Evolutionary conservation across 306 rosid genomes (phyloP), one percentile per base, ranked within the genome.

Genomic region (Malus sylvestris): DNA sequence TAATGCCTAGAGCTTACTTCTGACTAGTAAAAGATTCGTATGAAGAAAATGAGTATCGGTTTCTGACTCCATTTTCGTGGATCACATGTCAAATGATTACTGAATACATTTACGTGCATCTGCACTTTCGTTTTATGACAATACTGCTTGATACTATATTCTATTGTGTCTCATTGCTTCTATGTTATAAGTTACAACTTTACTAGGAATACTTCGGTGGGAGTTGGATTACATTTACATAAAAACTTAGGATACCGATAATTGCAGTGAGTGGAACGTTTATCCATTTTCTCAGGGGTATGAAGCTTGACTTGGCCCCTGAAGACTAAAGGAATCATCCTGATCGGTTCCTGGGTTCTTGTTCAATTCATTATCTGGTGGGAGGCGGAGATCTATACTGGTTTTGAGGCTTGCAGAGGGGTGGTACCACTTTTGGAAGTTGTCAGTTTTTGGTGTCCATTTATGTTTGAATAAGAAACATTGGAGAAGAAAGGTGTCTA

Each of bases 221-320:
- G 32, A 6, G 1, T n/a, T 5, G 51, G 67, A 2, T 15, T 44
- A 3, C 52, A 4, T 55, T 25, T 57, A 10, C n/a, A 6, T 35
- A 8, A 32, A 32, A 40, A 42, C n/a, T 44, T 58, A 60, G 64
- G 10, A 45, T 1, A 25, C 49, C 10, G 1, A 8, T 60, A 11
- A 62, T 25, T 25, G 58, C 29, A 38, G 55, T 77, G 32, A 46
- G 3, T 77, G 80, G 40, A 58, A 72, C 53, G 67, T 76, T 68
- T 77, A 73, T 84, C 49, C 58, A 62, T 80, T 83, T 80, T 73
- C 51, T 75, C 80, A 83, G 83, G 79, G 79, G 80, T 72, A 12
- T 80, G 70, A 77, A 53, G 75, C 71, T 69, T 45, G 49, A 63
- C 38, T 80, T 77, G 84, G 80, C 75, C 77, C 78, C 72, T 73